Percentiles rank a stretch among this genome's conserved stretches.
Conservation (phyloP, 1,284 basidiomycete genomes). For the Cystobasidium pallidum region DNA sequence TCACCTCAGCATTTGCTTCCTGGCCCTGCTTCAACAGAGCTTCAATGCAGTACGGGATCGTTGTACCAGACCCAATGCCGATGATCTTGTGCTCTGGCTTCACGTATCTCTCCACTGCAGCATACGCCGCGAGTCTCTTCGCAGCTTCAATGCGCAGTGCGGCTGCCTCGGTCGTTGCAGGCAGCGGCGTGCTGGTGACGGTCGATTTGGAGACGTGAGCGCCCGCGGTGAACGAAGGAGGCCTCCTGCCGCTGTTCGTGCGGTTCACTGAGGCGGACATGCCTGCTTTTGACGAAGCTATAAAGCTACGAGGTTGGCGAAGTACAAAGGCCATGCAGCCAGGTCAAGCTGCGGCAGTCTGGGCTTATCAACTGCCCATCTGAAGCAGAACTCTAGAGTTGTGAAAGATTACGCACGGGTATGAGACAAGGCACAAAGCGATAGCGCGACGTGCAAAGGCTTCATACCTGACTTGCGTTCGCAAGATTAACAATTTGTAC, state of each 20-base stretch:
- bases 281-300: not conserved
- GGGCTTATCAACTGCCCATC: no score
- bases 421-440: no score
- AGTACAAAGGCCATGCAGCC: not conserved
- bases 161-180: constrained; percentile 19
- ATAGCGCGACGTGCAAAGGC: no score
- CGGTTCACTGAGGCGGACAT: not conserved
- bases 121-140: constrained; percentile 89
- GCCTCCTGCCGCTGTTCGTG: constrained; percentile 6
- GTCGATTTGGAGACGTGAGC: constrained; percentile 25
- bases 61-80: constrained; percentile 87
- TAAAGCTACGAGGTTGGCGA: not conserved
- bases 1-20: constrained; percentile 68
- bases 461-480: no score
- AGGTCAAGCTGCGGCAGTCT: no score
- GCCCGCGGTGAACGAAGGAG: constrained; percentile 33
- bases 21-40: constrained; percentile 83
- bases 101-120: constrained; percentile 90
- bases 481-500: no score
- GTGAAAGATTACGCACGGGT: no score
- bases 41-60: constrained; percentile 97
- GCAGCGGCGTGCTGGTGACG: constrained; percentile 41
- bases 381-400: no score
- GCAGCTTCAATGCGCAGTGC: constrained; percentile 59
- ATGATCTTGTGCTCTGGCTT: constrained; percentile 83